Percentiles rank a stretch among this genome's conserved stretches.
Conservation (phyloP, 116 monocot genomes). For the Trichopus zeylanicus region DNA sequence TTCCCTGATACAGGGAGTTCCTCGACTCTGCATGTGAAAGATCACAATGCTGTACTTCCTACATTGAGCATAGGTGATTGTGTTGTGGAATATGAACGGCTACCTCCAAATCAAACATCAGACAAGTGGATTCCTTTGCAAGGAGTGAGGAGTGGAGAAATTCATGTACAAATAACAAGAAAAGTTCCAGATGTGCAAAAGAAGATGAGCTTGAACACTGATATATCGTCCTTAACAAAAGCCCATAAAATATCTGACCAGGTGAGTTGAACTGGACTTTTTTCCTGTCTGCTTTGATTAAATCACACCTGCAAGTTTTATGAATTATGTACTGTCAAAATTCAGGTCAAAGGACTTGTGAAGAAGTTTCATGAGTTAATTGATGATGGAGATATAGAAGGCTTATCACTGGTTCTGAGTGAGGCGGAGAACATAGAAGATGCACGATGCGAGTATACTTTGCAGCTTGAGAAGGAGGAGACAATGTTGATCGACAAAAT, state of each 20-base stretch:
- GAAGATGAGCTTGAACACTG: slow-evolving; percentile 10
- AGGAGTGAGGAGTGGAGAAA: slow-evolving; percentile 79
- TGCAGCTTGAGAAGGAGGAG: slow-evolving; percentile 71
- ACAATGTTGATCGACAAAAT: slow-evolving; percentile 51
- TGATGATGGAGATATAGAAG: slow-evolving; percentile 62
- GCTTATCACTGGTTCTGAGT: slow-evolving; percentile 35
- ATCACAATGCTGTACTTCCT: slow-evolving; percentile 84
- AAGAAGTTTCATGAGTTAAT: slow-evolving; percentile 50
- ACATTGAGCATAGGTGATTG: slow-evolving; percentile 74
- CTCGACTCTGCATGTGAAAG: slow-evolving; percentile 79
- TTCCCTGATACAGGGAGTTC: slow-evolving; percentile 72
- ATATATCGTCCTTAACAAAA: slow-evolving; percentile 19
- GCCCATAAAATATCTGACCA: slow-evolving; percentile 39
- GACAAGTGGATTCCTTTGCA: slow-evolving; percentile 94
- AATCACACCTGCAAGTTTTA: background rate
- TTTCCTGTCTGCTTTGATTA: background rate
- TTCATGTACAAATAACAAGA: slow-evolving; percentile 79
- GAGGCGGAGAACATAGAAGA: slow-evolving; percentile 56
- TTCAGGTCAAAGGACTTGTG: slow-evolving; percentile 53
- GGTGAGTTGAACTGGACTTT: slow-evolving; percentile 23
- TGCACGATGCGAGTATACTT: slow-evolving; percentile 61
- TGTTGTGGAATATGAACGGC: slow-evolving; percentile 63
- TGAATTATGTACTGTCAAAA: background rate
- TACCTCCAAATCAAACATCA: slow-evolving; percentile 57
- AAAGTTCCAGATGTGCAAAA: slow-evolving; percentile 47